Percentiles rank a stretch among this genome's conserved stretches.
phyloP scores from a whole-genome alignment of 176 grass and related monocot species.

The Tillandsia fasciculata region DNA sequence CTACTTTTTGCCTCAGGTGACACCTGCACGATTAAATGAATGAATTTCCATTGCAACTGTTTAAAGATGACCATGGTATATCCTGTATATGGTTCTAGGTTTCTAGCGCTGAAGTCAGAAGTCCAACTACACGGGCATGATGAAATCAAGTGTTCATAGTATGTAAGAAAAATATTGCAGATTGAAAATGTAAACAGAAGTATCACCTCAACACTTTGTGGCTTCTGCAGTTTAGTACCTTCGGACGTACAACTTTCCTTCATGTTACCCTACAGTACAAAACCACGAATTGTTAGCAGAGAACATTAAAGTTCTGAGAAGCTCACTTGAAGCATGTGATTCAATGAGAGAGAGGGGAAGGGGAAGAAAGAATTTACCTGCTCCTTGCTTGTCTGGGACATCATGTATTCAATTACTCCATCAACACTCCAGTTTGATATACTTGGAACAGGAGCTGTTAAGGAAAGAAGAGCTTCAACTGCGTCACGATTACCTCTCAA shows the following conservation, averaged over 20 bases:
- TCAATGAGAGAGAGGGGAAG: not conserved
- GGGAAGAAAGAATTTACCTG: conserved; percentile 32
- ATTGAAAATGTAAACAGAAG: not conserved
- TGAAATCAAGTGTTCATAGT: not conserved
- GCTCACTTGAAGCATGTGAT: not conserved
- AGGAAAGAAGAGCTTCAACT: conserved; percentile 58
- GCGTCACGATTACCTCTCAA: conserved; percentile 54
- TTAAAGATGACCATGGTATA: not conserved
- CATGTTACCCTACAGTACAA: conserved; percentile 33
- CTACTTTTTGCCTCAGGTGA: conserved; percentile 54
- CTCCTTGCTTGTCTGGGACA: conserved; percentile 43
- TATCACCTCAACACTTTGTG: conserved; percentile 45
- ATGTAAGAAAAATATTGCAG: not conserved
- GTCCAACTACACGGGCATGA: not conserved
- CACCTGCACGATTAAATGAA: conserved; percentile 36
- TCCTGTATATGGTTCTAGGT: not conserved
- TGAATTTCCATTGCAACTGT: not conserved
- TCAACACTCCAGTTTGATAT: conserved; percentile 63
- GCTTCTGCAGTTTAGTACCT: conserved; percentile 19
- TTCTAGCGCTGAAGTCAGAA: not conserved
- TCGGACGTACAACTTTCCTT: conserved; percentile 26
- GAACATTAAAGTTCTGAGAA: not conserved
- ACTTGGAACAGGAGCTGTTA: conserved; percentile 54
- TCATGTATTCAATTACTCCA: conserved; percentile 50
- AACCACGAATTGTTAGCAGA: not conserved